Conservation (phyloP, 192 early-diverging fungal genomes). For the Rhizoclosmatium sp. region DNA sequence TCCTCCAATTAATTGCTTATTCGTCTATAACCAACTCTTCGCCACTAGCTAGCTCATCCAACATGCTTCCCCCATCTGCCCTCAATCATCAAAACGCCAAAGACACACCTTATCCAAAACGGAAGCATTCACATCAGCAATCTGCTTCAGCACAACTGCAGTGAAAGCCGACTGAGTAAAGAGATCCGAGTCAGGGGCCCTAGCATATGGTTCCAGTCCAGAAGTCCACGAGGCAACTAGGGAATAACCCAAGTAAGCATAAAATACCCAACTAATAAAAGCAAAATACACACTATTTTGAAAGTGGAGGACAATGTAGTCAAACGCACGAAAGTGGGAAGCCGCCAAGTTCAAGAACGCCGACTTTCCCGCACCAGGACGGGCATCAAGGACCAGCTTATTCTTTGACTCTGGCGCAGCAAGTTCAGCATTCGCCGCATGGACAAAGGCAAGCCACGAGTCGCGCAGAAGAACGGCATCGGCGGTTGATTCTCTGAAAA, state of each 20-base stretch:
- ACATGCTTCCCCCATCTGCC: background rate
- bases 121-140: conserved; percentile 3
- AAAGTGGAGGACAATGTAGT: conserved; percentile 16
- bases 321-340: conserved; percentile 20
- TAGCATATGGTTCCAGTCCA: conserved; percentile 26
- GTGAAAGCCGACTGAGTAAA: conserved; percentile 30
- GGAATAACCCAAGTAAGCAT: background rate
- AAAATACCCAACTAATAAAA: background rate
- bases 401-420: background rate
- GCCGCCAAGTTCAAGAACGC: conserved; percentile 11
- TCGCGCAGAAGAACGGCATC: conserved; percentile 22
- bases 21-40: too few species aligned
- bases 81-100: background rate
- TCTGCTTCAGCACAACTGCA: conserved; percentile 16
- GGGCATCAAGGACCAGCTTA: background rate
- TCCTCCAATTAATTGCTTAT: too few species aligned
- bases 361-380: conserved; percentile 15
- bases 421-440: conserved; percentile 8
- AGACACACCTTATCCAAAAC: conserved; percentile 17
- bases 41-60: background rate
- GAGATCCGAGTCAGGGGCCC: background rate
- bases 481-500: background rate
- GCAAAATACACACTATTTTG: conserved; percentile 10
- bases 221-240: conserved; percentile 26
- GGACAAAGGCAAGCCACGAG: conserved; percentile 19